A percentile compares a stretch with the other conserved stretches of the same genome.
phyloP scores from a whole-genome alignment of 192 early-diverging fungal genomes.

The Kappamyces sp. region DNA sequence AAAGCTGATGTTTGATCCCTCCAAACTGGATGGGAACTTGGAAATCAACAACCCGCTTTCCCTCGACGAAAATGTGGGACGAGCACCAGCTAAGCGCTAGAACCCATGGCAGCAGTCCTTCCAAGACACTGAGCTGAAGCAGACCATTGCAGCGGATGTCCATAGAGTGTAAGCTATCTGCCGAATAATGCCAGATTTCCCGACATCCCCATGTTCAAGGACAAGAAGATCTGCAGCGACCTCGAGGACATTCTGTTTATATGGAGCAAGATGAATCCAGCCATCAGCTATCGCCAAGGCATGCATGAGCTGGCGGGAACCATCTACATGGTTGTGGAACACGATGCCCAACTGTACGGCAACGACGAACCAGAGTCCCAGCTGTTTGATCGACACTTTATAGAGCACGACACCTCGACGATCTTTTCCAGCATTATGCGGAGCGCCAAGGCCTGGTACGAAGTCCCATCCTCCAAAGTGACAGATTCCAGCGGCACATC shows the following conservation, averaged over 20 bases:
- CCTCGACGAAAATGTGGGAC: conserved; percentile 65
- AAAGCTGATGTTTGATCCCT: conserved; percentile 63
- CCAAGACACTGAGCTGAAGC: conserved; percentile 74
- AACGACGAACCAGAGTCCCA: conserved; percentile 7
- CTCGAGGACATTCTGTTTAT: conserved; percentile 84
- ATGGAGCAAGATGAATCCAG: conserved; percentile 81
- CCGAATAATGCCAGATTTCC: conserved; percentile 63
- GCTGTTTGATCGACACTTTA: conserved; percentile 59
- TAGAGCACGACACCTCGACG: conserved; percentile 83
- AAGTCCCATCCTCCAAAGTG: conserved; percentile 33
- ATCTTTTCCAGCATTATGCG: conserved; percentile 82
- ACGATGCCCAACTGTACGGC: conserved; percentile 50
- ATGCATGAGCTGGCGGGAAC: conserved; percentile 96
- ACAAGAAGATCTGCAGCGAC: conserved; percentile 53
- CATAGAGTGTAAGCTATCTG: conserved; percentile 69
- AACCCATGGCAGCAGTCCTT: conserved; percentile 95
- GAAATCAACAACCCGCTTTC: conserved; percentile 81
- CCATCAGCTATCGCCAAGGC: conserved; percentile 92
- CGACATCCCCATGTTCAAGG: conserved; percentile 75
- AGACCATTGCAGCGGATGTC: conserved; percentile 85
- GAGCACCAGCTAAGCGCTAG: conserved; percentile 22
- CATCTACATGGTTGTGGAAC: conserved; percentile 68
- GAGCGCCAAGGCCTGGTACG: conserved; percentile 77
- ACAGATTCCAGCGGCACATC: conserved; percentile 30
- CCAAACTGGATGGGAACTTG: conserved; percentile 52